Conservation (phyloP, 2,329 filamentous ascomycete species). For the Neurospora sp. region DNA sequence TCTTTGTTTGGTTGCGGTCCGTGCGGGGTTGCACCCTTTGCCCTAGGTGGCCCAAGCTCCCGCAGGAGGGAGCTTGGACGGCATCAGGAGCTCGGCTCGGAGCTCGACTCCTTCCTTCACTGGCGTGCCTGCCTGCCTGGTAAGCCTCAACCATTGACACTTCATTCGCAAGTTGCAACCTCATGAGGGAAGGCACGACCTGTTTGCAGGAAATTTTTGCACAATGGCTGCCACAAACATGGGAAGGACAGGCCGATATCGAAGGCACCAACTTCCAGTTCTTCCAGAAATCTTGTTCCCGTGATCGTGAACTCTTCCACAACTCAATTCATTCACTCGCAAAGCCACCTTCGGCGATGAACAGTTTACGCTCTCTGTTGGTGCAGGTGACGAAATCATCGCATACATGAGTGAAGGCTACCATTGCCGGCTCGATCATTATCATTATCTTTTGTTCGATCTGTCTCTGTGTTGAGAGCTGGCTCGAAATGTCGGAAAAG, state of each 20-base stretch:
- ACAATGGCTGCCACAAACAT: background rate
- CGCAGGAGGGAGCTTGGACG: background rate
- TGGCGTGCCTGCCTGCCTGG: background rate
- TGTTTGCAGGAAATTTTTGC: background rate
- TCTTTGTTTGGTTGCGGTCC: background rate
- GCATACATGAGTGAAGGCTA: background rate
- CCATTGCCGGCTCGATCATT: background rate
- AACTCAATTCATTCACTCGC: background rate
- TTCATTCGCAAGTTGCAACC: background rate
- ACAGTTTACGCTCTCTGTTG: background rate
- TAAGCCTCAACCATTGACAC: background rate
- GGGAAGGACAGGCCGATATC: background rate
- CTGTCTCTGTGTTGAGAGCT: background rate
- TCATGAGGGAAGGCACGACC: background rate
- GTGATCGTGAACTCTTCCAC: background rate
- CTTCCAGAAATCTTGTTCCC: background rate
- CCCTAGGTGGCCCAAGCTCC: slow-evolving; percentile 12
- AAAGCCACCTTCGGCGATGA: background rate
- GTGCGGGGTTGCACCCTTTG: background rate
- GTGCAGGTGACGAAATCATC: background rate
- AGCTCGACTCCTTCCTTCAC: background rate
- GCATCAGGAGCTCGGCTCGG: background rate
- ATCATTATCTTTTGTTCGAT: background rate
- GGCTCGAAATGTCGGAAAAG: background rate
- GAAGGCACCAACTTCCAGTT: background rate